Evolutionary conservation across 176 grass and related monocot genomes (phyloP).

Genomic region (sorghum (Sorghum bicolor)): DNA sequence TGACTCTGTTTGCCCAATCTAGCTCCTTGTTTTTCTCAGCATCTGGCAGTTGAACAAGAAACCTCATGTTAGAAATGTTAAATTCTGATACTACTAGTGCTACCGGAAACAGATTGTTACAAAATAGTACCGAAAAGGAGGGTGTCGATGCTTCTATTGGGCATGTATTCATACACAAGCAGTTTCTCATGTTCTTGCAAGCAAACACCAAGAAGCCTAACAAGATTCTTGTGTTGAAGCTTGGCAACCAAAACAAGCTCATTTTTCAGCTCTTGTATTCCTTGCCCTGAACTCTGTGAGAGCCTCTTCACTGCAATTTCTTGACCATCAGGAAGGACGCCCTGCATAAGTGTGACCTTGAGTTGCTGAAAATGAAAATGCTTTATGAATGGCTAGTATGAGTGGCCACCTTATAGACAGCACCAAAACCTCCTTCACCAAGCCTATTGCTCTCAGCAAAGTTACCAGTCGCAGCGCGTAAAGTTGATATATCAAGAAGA

Average conservation of each 20-base stretch:
- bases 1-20: neutral
- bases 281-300: neutral
- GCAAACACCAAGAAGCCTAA: neutral
- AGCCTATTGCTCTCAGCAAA: slow-evolving; percentile 65
- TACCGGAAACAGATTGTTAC: neutral
- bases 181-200: neutral
- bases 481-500: slow-evolving; percentile 46
- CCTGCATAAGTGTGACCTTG: neutral
- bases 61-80: neutral
- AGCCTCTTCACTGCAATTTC: neutral
- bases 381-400: neutral
- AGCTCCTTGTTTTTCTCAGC: neutral
- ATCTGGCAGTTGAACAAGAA: neutral
- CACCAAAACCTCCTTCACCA: slow-evolving; percentile 79
- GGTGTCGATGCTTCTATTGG: neutral
- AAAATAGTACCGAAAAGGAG: neutral
- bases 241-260: neutral
- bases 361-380: neutral
- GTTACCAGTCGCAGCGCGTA: slow-evolving; percentile 45
- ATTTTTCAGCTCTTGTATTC: neutral
- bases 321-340: neutral
- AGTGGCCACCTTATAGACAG: slow-evolving; percentile 71
- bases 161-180: neutral
- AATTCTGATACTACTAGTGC: neutral
- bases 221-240: neutral